Evolutionary conservation across 148 eudicot genomes (phyloP).

Genomic region (Selenicereus undatus): DNA sequence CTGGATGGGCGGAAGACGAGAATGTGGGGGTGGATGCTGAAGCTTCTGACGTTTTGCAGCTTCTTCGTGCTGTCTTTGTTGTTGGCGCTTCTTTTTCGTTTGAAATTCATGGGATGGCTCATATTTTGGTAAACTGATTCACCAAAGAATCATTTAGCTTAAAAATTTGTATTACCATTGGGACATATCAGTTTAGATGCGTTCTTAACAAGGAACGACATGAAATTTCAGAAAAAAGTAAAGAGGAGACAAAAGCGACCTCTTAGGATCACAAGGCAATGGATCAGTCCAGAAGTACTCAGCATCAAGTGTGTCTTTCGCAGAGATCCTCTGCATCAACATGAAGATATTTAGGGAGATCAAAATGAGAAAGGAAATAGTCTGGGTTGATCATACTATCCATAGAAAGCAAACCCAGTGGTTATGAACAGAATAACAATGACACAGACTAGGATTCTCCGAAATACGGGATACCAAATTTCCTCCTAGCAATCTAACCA

Average conservation of each 20-base stretch:
- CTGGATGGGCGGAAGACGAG: constrained; percentile 65
- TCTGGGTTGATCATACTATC: not conserved
- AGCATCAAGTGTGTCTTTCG: constrained; percentile 88
- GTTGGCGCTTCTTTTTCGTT: constrained; percentile 82
- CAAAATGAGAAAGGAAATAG: not conserved
- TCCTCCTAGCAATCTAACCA: not conserved
- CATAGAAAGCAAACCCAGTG: not conserved
- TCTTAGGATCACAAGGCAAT: constrained; percentile 85
- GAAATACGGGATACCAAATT: not conserved
- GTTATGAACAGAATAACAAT: not conserved
- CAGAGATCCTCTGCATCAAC: constrained; percentile 64
- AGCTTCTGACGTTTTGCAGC: constrained; percentile 67
- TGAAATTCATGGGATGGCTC: constrained; percentile 87
- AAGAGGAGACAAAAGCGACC: constrained; percentile 31
- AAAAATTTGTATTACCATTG: not conserved
- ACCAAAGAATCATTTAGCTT: not conserved
- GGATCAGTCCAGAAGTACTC: constrained; percentile 95
- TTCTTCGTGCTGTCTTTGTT: constrained; percentile 78
- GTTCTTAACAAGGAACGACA: not conserved
- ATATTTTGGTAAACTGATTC: constrained; percentile 66
- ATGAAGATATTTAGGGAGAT: not conserved
- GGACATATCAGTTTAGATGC: not conserved
- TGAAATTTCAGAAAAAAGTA: not conserved
- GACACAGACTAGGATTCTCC: not conserved
- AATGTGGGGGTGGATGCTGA: constrained; percentile 71